Evolutionary conservation across 495 filamentous ascomycete species (phyloP).

Genomic region (Podospora comata): DNA sequence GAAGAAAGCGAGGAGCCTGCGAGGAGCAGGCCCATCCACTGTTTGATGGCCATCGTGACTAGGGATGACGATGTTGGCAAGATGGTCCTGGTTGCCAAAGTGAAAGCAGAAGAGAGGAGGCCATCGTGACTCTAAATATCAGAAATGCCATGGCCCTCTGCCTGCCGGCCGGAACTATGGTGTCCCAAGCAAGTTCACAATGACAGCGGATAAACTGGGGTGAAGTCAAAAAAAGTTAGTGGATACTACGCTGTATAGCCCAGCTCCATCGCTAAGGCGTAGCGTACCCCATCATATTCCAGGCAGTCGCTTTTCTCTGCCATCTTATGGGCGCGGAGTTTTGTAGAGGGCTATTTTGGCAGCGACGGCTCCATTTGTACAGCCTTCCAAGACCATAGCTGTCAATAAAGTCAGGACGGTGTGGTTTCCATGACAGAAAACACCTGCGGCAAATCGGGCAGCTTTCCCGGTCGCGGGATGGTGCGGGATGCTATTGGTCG

Average conservation of each 20-base stretch:
- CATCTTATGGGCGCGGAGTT: constrained; percentile 1
- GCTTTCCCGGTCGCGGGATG: not conserved
- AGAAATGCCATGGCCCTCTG: not conserved
- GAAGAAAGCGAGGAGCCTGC: constrained; percentile 6
- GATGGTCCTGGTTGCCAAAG: not conserved
- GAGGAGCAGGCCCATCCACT: constrained; percentile 17
- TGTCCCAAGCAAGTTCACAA: not conserved
- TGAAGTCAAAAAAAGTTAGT: not conserved
- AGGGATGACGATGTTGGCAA: not conserved
- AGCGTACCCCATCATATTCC: constrained; percentile 5
- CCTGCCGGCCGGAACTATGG: not conserved
- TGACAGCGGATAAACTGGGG: not conserved
- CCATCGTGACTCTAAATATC: not conserved
- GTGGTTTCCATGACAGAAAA: not conserved
- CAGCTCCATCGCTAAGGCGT: not conserved
- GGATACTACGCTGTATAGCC: not conserved
- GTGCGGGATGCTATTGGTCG: not conserved
- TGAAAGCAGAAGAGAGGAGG: not conserved
- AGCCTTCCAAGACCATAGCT: not conserved
- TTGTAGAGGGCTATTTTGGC: not conserved
- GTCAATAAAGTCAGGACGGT: not conserved
- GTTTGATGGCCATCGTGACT: constrained; percentile 13
- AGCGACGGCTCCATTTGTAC: not conserved
- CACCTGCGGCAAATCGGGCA: not conserved
- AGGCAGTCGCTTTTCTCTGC: constrained; percentile 2